A percentile compares a stretch with the other conserved stretches of the same genome.
phyloP scores from a whole-genome alignment of 352 stramenopile species.

The Detonula confervacea region DNA sequence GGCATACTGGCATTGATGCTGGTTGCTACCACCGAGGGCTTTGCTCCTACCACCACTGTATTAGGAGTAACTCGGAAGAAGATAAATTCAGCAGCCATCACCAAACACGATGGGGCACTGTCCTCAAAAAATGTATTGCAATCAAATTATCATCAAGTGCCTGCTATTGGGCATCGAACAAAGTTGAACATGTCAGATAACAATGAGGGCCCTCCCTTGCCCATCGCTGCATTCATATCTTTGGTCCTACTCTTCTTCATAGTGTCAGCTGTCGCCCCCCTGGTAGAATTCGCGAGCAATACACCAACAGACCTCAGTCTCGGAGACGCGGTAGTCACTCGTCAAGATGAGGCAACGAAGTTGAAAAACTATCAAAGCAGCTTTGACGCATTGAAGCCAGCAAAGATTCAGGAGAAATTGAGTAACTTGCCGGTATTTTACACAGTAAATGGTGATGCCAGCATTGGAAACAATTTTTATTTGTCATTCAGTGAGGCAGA shows the following conservation, averaged over 20 bases:
- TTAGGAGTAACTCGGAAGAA: not conserved
- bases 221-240: conserved; percentile 33
- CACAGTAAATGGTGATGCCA: conserved; percentile 16
- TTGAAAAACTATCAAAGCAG: conserved; percentile 55
- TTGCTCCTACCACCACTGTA: conserved; percentile 13
- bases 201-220: conserved; percentile 15
- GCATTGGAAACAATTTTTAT: conserved; percentile 56
- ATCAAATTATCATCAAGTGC: not conserved
- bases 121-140: not conserved
- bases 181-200: conserved; percentile 21
- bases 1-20: conserved; percentile 14
- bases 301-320: conserved; percentile 36
- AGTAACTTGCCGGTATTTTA: conserved; percentile 70
- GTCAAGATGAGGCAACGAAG: conserved; percentile 48
- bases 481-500: conserved; percentile 59
- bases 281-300: conserved; percentile 29
- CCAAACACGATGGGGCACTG: not conserved
- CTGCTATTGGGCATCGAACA: not conserved
- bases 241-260: conserved; percentile 54
- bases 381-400: conserved; percentile 48
- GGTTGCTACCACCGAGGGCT: conserved; percentile 16
- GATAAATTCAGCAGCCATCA: not conserved
- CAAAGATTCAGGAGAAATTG: conserved; percentile 66
- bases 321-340: conserved; percentile 57
- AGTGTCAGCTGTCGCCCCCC: conserved; percentile 38